These are phyloP conservation scores for Fusarium sp. DNA, from an alignment of 2,329 filamentous ascomycete genomes.

Conservation along the genomic window DNA sequence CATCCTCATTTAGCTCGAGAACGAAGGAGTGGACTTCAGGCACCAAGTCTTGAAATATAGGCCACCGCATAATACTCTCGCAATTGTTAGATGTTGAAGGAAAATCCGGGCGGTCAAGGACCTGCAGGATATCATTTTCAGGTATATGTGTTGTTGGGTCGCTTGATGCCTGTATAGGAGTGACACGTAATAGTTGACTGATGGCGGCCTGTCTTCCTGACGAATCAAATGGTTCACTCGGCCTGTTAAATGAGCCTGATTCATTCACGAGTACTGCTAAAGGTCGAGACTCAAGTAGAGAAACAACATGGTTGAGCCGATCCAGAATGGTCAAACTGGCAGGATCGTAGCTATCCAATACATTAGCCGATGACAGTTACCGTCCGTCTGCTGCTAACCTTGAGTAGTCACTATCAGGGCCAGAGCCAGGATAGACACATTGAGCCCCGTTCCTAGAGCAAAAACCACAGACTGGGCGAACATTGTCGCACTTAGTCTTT, in stretches of 20 bases:
- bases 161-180: background rate
- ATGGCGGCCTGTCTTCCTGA: accelerated
- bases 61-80: background rate
- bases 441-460: background rate
- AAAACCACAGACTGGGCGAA: constrained; percentile 1
- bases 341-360: background rate
- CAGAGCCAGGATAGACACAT: constrained; percentile 1
- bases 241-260: accelerated
- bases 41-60: background rate
- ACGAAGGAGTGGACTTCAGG: background rate
- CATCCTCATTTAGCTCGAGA: background rate
- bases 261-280: background rate
- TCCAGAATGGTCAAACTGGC: background rate
- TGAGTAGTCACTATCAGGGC: background rate
- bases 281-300: background rate
- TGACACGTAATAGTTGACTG: background rate
- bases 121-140: background rate
- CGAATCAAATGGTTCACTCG: accelerated
- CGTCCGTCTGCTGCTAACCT: background rate
- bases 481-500: constrained; percentile 25
- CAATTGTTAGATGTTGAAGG: background rate
- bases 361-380: accelerated
- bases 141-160: background rate
- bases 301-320: background rate
- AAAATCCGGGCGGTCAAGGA: background rate